These are phyloP conservation scores for Vanderwaltozyma yarrowii DNA, from an alignment of 805 yeast genomes.

Conservation along the genomic window DNA sequence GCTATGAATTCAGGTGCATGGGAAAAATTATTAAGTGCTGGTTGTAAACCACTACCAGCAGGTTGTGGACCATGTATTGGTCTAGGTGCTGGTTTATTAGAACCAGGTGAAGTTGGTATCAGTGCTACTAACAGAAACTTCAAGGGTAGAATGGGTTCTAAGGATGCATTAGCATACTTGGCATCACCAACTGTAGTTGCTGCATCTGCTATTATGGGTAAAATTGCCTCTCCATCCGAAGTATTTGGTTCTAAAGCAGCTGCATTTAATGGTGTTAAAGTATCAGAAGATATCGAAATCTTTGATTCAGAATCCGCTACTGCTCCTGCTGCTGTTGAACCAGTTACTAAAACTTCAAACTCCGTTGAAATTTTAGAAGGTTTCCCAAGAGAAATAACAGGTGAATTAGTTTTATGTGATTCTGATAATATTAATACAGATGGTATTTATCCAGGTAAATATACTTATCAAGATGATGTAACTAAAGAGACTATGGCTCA, in stretches of 20 bases:
- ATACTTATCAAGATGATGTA: constrained; percentile 97
- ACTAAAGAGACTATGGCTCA: constrained; percentile 94
- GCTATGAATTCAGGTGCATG: constrained; percentile 91
- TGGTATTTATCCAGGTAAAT: constrained; percentile 98
- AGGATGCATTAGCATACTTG: constrained; percentile 88
- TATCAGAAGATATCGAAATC: constrained; percentile 9
- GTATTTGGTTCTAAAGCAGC: constrained; percentile 50
- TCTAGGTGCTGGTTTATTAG: constrained; percentile 82
- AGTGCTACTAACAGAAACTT: constrained; percentile 97
- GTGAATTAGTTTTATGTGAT: constrained; percentile 89
- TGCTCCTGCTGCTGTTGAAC: constrained; percentile 29
- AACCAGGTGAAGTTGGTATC: constrained; percentile 96
- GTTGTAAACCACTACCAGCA: constrained; percentile 90
- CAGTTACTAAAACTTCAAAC: constrained; percentile 21
- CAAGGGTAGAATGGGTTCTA: constrained; percentile 98
- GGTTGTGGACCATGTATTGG: constrained; percentile 99
- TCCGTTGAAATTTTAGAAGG: constrained; percentile 68
- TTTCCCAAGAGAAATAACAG: constrained; percentile 80
- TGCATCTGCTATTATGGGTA: constrained; percentile 93
- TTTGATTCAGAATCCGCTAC: constrained; percentile 22
- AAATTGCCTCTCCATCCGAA: constrained; percentile 88
- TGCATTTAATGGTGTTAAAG: constrained; percentile 37
- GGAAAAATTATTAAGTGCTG: constrained; percentile 82
- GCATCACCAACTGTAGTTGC: constrained; percentile 99
- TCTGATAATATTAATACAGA: constrained; percentile 97